Evolutionary conservation across 345 rosid genomes (phyloP).

Genomic region (Cardamine resedifolia): DNA sequence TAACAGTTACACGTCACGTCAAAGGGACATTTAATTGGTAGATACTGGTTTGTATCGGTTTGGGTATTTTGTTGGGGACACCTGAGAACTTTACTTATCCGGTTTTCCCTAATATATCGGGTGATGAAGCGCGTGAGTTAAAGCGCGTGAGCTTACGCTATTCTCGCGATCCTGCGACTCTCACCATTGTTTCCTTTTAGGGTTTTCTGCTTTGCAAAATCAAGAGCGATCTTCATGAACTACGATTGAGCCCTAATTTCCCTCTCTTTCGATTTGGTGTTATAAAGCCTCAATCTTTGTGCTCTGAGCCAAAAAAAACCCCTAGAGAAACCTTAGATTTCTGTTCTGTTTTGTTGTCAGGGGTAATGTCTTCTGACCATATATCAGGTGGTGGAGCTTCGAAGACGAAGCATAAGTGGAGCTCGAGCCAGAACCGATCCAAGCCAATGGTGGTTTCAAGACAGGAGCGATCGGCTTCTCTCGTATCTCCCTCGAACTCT

Average conservation of each 20-base stretch:
- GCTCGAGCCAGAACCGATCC: constrained; percentile 27
- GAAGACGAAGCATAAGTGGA: constrained; percentile 31
- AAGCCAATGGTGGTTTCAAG: constrained; percentile 23
- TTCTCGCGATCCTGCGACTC: constrained; percentile 12
- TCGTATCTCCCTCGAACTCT: constrained; percentile 23
- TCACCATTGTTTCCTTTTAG: constrained; percentile 13
- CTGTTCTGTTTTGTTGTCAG: neutral
- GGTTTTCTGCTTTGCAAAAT: constrained; percentile 29
- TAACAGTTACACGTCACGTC: neutral
- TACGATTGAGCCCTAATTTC: constrained; percentile 3
- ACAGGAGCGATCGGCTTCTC: constrained; percentile 13
- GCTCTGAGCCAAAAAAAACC: neutral
- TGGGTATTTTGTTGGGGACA: constrained; percentile 6
- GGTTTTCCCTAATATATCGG: neutral
- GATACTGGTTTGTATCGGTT: neutral
- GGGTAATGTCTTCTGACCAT: constrained; percentile 32
- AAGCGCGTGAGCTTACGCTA: constrained; percentile 20
- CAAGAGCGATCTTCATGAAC: constrained; percentile 22
- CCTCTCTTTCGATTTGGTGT: constrained; percentile 7
- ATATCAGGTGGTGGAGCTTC: constrained; percentile 32
- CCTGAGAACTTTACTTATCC: constrained; percentile 1
- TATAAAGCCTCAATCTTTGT: neutral
- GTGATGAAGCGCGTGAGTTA: constrained; percentile 11
- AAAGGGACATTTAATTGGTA: neutral
- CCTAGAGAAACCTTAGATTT: constrained; percentile 21